Evolutionary conservation across 768 basidiomycete species (phyloP).

Genomic region (Leccinum subtestaceum): DNA sequence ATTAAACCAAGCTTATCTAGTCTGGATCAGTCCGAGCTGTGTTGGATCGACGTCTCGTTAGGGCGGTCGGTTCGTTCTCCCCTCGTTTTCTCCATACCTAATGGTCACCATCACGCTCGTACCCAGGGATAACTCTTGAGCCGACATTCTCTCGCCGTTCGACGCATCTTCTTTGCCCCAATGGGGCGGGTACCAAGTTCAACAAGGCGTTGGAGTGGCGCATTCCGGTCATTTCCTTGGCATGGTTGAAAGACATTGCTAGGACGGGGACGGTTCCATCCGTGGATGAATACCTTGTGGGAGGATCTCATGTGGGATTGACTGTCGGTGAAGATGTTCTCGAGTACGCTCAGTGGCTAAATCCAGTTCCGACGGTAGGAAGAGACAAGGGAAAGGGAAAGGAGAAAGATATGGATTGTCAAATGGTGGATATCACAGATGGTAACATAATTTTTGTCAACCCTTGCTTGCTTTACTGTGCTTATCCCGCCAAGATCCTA

Average conservation of each 20-base stretch:
- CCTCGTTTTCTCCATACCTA: background rate
- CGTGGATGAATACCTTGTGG: slow-evolving; percentile 34
- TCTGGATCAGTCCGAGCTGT: slow-evolving; percentile 64
- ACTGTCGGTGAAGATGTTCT: slow-evolving; percentile 33
- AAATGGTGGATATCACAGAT: slow-evolving; percentile 40
- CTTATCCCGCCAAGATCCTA: slow-evolving; percentile 8
- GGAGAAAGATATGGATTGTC: slow-evolving; percentile 27
- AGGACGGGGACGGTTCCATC: slow-evolving; percentile 46
- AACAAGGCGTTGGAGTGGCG: slow-evolving; percentile 79
- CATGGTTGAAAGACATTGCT: slow-evolving; percentile 67
- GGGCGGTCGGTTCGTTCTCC: slow-evolving; percentile 20
- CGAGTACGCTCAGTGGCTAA: background rate
- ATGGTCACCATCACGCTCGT: background rate
- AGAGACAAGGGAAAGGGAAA: slow-evolving; percentile 34
- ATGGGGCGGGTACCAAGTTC: slow-evolving; percentile 67
- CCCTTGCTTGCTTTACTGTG: background rate
- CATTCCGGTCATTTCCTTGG: slow-evolving; percentile 64
- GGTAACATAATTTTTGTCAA: slow-evolving; percentile 17
- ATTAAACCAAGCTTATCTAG: slow-evolving; percentile 72
- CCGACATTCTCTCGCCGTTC: slow-evolving; percentile 61
- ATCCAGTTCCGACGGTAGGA: slow-evolving; percentile 6
- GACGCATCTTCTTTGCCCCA: slow-evolving; percentile 81
- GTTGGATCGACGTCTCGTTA: slow-evolving; percentile 47
- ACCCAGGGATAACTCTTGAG: slow-evolving; percentile 51
- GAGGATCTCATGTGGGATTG: slow-evolving; percentile 34